Base-by-base conservation (phyloP, 495 filamentous ascomycete species). In the Aspergillus sclerotioniger region DNA sequence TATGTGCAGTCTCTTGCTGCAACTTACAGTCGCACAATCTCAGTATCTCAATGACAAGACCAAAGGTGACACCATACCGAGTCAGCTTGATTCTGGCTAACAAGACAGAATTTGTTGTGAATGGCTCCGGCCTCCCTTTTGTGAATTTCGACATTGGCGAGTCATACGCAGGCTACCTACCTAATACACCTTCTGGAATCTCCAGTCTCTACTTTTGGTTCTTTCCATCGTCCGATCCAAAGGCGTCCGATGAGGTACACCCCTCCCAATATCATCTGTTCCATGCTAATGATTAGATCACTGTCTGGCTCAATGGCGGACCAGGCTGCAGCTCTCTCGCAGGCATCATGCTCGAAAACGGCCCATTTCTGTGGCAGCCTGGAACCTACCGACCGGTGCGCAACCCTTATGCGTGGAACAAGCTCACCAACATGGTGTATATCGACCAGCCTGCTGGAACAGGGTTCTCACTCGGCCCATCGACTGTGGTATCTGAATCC, bases 361-460 rank as follows among this genome's bases (percentile, higher is more conserved):
- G 90, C 0, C 89, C 90, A 0, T 86, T 94, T 62, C 66, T 86
- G 0, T 92, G 90, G 89, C 80, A 87, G 61, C 75, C 79, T 12
- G 89, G 89, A 17, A 89, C 84, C 0, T 83, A 75, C 56, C 74
- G 73, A 51, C 88, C 89, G 3, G 78, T 85, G 9, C 64, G 64
- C 28, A 91, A 91, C 61, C 83, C 83, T 0, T 90, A 83, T 62
- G 80, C 78, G 13, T 91, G 87, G 87, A 77, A 80, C 15, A 90
- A 88, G 37, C 71, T 94, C 50, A 90, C 89, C 44, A 92, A 92
- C 62, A 76, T 91, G 60, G 75, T 92, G 41, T 92, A 83, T 71
- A 72, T 90, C 21, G 88, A 91, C 50, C 89, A 92, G 62, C 90
- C 90, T 0, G 83, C 90, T 8, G 88, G 90, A 32, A 90, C 88